Evolutionary conservation across 257 asterid genomes (phyloP).

Genomic region (Lavandula angustifolia): DNA sequence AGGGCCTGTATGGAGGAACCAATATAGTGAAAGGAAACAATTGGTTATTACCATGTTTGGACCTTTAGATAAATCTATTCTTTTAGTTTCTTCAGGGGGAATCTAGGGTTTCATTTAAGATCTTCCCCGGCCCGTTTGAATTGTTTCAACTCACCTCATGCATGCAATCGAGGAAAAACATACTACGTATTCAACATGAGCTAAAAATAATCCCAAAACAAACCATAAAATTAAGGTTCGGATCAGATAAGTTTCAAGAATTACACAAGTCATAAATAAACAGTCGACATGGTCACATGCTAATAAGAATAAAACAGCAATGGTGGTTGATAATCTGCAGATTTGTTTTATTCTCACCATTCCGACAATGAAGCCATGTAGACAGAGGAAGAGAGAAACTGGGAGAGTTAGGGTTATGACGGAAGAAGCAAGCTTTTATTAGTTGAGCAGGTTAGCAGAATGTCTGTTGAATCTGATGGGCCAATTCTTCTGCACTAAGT

Average conservation of each 20-base stretch:
- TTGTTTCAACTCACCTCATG: constrained; percentile 5
- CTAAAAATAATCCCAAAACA: too few relatives aligned
- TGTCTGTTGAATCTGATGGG: constrained; percentile 84
- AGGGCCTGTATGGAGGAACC: not conserved
- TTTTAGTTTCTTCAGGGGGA: not conserved
- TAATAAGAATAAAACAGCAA: not conserved
- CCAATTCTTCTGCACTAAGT: constrained; percentile 94
- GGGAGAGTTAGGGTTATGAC: constrained; percentile 19
- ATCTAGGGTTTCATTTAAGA: constrained; percentile 15
- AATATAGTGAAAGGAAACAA: constrained; percentile 1
- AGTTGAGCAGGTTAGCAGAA: constrained; percentile 50
- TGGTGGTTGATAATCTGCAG: constrained; percentile 27
- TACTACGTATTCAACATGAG: too few relatives aligned
- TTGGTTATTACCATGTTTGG: constrained; percentile 19
- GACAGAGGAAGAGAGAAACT: not conserved
- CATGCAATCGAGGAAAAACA: not conserved
- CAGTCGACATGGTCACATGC: constrained; percentile 17
- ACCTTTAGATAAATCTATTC: not conserved
- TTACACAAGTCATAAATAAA: constrained; percentile 5
- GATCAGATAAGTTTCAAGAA: not conserved
- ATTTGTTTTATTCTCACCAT: constrained; percentile 38
- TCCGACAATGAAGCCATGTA: not conserved
- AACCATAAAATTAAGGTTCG: not conserved
- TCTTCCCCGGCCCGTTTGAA: not conserved
- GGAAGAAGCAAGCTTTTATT: constrained; percentile 20